Evolutionary conservation across 1,284 basidiomycete genomes (phyloP), one percentile per base, ranked within the genome.

Genomic region (Sutorius eximius): DNA sequence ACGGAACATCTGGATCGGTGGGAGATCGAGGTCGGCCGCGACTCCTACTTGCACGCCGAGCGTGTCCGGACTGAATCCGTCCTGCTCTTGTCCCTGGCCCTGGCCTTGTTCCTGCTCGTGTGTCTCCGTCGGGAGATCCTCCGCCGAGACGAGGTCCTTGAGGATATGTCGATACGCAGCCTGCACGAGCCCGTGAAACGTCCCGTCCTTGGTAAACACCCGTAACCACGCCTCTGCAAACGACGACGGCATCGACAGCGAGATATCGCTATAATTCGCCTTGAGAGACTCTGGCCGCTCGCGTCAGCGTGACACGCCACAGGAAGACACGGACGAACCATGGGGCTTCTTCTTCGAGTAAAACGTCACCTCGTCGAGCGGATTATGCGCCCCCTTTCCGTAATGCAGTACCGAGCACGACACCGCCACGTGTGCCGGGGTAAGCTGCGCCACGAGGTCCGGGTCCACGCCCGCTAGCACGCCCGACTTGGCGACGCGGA

Each of bases 321-420:
- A n/a, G n/a, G 22, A 22, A 30, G 9, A 46, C 5, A 27, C 24
- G 4, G 18, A 41, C 46, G 56, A 61, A 89, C 88, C 60, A 56
- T 84, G 68, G 0, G 80, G 81, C 29, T 79, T 74, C n/a, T 75
- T 72, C 69, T 91, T 91, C 0, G 85, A 83, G 63, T 90, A 92
- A 63, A 91, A 92, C 62, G 77, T 81, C 52, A 90, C 81, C 29
- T 71, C 76, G 42, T 86, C 78, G 27, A 92, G 64, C 1, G 90
- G 89, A 61, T 89, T 89, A 60, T 75, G 70, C 51, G 84, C 80
- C 57, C 80, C 76, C 83, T 86, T 89, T 1, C 90, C 89, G 61
- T 89, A 85, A 63, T 91, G 89, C 75, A 91, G 77, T 15, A 69
- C 63, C 1, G 81, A 72, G 8, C 84, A 71, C 50, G 85, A 80